Evolutionary conservation across 345 rosid genomes (phyloP), one percentile per base, ranked within the genome.

Genomic region (sweet orange (Citrus sinensis)): DNA sequence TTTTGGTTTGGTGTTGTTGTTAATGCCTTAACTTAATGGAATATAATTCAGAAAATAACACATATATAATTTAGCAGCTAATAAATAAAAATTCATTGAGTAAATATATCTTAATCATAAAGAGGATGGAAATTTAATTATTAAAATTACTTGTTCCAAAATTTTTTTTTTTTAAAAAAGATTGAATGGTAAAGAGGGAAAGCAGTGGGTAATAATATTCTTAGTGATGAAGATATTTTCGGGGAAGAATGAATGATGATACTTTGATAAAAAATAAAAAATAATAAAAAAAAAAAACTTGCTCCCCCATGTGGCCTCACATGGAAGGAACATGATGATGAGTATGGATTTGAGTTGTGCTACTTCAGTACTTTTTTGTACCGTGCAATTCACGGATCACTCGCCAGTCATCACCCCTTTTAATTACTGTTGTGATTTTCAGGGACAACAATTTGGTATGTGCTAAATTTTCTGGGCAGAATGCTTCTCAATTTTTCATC

Each of bases 301-400:
- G 54, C 19, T 13, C 4, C 13, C 70, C 70, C 80, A 79, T 71
- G 80, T 75, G 80, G 19, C 67, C 60, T 55, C 80, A 82, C 82
- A 82, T 82, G 79, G 70, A 7, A 27, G 56, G 73, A 82, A 75
- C 77, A 71, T 75, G 79, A 61, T 6, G 14, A 61, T 6, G 14
- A 11, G 30, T 67, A 9, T 46, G 9, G 27, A 9, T n/a, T 59
- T 58, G 62, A 58, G 30, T 0, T 9, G 8, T 24, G 55, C 72
- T 9, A 6, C n/a, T 30, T 64, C 1, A 8, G 62, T 7, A 6
- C 9, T 16, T 4, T 22, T 2, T 20, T 68, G 22, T 24, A 24
- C 55, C 71, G 14, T 68, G 32, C 51, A 24, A 10, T 40, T 40
- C 11, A 39, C 51, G n/a, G 8, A 25, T 49, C 37, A 25, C 17